A percentile compares a stretch with the other conserved stretches of the same genome.
These are phyloP conservation scores for Bruguiera parviflora DNA, from an alignment of 345 rosid genomes.

Conservation along the genomic window DNA sequence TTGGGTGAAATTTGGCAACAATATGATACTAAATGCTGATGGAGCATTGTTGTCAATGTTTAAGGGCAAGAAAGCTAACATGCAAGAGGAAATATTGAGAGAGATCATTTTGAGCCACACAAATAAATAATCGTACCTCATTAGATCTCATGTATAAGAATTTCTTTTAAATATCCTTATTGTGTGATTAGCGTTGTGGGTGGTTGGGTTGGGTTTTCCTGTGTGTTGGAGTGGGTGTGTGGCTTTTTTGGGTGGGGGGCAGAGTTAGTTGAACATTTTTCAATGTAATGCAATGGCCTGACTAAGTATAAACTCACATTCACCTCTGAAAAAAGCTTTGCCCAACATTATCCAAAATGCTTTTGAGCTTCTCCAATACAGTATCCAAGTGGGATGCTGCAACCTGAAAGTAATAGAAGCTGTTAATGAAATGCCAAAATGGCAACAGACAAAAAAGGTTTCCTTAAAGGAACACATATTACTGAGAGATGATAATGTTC, in stretches of 20 bases:
- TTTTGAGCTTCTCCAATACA: slow-evolving; percentile 86
- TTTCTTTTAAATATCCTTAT: too few relatives aligned
- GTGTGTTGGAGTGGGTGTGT: too few relatives aligned
- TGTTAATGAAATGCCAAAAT: slow-evolving; percentile 12
- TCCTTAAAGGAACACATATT: neutral
- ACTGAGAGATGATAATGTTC: slow-evolving; percentile 11
- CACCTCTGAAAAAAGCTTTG: slow-evolving; percentile 83
- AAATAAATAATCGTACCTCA: neutral
- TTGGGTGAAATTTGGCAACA: neutral
- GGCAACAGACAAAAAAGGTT: slow-evolving; percentile 1
- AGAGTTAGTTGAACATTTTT: too few relatives aligned
- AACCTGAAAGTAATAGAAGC: slow-evolving; percentile 53
- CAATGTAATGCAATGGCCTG: too few relatives aligned
- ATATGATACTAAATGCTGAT: neutral
- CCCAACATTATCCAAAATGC: slow-evolving; percentile 74
- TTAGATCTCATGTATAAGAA: too few relatives aligned
- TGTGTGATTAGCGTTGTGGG: too few relatives aligned
- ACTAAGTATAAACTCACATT: slow-evolving; percentile 8
- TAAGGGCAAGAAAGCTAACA: slow-evolving; percentile 1
- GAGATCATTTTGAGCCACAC: neutral
- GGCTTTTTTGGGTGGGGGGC: too few relatives aligned
- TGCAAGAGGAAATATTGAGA: neutral
- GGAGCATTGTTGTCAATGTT: too few relatives aligned
- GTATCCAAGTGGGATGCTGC: slow-evolving; percentile 97
- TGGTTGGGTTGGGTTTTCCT: too few relatives aligned